phyloP scores from a whole-genome alignment of 306 rosid genomes.

The Malus fusca region DNA sequence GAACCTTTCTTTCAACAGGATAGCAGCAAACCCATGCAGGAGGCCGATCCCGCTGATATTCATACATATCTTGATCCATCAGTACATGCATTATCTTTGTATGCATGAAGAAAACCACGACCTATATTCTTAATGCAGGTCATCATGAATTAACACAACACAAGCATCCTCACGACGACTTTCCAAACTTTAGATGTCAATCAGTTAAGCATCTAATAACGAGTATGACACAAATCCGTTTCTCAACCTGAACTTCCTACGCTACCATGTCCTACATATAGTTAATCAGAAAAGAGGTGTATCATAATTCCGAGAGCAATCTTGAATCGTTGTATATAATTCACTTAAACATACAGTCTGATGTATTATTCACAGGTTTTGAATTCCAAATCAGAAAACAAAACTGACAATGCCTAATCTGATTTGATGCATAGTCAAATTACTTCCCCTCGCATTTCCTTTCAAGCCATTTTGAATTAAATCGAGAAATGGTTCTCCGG shows the following conservation, averaged over 20 bases:
- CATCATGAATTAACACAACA: neutral
- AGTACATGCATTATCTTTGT: neutral
- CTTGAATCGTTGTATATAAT: neutral
- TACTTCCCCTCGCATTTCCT: neutral
- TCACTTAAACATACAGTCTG: neutral
- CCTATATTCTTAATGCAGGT: neutral
- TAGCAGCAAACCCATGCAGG: neutral
- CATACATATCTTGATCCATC: neutral
- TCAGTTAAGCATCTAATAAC: neutral
- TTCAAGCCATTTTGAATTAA: neutral
- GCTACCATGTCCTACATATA: neutral
- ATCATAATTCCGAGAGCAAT: neutral
- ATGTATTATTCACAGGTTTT: neutral
- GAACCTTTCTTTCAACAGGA: neutral
- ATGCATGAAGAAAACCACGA: neutral
- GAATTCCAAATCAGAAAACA: neutral
- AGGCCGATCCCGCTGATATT: neutral
- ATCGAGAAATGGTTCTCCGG: neutral
- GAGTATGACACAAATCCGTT: neutral
- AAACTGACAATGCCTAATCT: neutral
- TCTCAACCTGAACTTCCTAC: neutral
- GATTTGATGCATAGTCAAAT: neutral
- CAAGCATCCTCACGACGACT: neutral
- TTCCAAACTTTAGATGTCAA: neutral
- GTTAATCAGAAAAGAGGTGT: neutral